Base-by-base conservation (phyloP, 805 yeast species). In the Candida krabiensis region DNA sequence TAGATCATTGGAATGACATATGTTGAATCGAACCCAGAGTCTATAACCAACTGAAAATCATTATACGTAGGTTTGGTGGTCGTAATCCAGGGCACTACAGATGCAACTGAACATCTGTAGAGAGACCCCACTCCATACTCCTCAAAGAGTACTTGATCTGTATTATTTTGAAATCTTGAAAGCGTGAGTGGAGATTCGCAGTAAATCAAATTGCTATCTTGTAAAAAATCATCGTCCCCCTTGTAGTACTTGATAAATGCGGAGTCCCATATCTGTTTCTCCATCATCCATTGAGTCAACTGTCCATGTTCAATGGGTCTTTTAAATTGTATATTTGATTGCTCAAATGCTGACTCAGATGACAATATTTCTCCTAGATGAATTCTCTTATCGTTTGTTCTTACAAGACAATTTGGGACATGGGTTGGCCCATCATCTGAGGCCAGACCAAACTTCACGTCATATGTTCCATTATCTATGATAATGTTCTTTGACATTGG, bases 71-170 rank as follows among this genome's bases (percentile, higher is more conserved):
- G 28, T 19, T 49, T 30, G 31, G 44, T 33, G 6, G 40, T 31
- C 33, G 64, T 63, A 35, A 71, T 67, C 80, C 88, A 86, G 2
- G 90, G 89, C 2, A 78, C 71, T 40, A 80, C 70, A 0, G 78
- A 70, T 2, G 75, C 79, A 0, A 78, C 71, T 0, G 85, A 77
- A 16, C 86, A 75, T 41, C 95, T 70, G 46, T 80, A 84, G 42
- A 86, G 73, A 22, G 79, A 74, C 11, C 71, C 71, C 54, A 93
- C 85, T 3, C 87, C 95, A 55, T 83, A 93, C 55, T 93, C 98
- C 60, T 93, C 99, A 64, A 95, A 91, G 0, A 93, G 75, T 0
- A 93, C 84, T 63, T 89, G 96, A 58, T 93, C 98, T 12, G 87
- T 83, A 59, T 85, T 85, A 49, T 80, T 80, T 25, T 95, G 85